These are phyloP conservation scores for Gigaspora rosea DNA, from an alignment of 192 early-diverging fungal genomes.

Conservation along the genomic window DNA sequence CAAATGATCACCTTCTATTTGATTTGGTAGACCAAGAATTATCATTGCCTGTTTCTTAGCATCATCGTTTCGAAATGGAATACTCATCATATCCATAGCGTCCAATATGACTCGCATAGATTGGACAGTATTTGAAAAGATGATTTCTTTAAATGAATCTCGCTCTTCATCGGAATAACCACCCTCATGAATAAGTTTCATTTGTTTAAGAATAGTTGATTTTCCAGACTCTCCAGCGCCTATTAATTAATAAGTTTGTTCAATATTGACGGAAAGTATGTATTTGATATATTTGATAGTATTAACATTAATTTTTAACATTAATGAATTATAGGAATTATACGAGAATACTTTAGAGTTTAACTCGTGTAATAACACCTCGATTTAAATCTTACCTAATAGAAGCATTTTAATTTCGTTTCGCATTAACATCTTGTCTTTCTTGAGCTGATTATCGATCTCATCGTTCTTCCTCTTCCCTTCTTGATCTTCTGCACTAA, in stretches of 20 bases:
- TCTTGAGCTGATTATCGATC: slow-evolving; percentile 86
- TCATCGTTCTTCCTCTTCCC: slow-evolving; percentile 83
- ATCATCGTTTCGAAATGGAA: slow-evolving; percentile 66
- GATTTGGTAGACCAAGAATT: slow-evolving; percentile 78
- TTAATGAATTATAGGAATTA: not conserved
- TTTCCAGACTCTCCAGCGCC: slow-evolving; percentile 98
- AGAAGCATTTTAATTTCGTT: slow-evolving; percentile 98
- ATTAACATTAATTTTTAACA: not conserved
- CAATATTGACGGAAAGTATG: not conserved
- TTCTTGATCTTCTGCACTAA: slow-evolving; percentile 84
- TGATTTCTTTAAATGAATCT: slow-evolving; percentile 93
- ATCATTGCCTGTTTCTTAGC: slow-evolving; percentile 73
- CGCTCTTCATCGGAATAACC: slow-evolving; percentile 90
- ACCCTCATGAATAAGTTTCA: slow-evolving; percentile 96
- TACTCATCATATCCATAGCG: slow-evolving; percentile 87
- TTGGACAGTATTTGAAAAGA: slow-evolving; percentile 94
- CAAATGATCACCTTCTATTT: slow-evolving; percentile 87
- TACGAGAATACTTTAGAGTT: not conserved
- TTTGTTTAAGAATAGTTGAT: slow-evolving; percentile 96
- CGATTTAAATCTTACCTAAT: slow-evolving; percentile 56
- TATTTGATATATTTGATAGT: not conserved
- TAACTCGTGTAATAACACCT: not conserved
- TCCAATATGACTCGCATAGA: slow-evolving; percentile 95
- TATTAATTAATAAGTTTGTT: slow-evolving; percentile 29
- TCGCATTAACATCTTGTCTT: slow-evolving; percentile 76